Conservation (phyloP, 768 basidiomycete species). For the Pseudohyphozyma bogoriensis region DNA sequence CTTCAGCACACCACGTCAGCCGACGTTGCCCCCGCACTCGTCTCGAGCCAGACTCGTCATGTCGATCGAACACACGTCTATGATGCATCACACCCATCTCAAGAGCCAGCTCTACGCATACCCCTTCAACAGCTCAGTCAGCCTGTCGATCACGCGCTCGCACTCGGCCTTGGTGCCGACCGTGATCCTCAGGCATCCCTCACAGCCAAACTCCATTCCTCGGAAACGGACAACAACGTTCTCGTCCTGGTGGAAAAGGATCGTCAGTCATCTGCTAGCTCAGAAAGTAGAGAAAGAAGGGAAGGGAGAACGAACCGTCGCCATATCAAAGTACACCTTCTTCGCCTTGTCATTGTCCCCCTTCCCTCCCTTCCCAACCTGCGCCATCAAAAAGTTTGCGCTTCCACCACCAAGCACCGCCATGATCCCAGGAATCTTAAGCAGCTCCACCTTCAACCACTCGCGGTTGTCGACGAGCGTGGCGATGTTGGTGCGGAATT, state of each 20-base stretch:
- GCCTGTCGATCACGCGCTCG: constrained; percentile 46
- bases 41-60: too few relatives aligned
- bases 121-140: constrained; percentile 40
- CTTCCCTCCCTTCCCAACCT: constrained; percentile 47
- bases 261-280: too few relatives aligned
- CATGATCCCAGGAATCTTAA: constrained; percentile 41
- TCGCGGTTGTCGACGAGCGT: constrained; percentile 53
- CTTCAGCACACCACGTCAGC: too few relatives aligned
- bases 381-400: constrained; percentile 83
- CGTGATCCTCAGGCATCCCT: constrained; percentile 78
- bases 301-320: constrained; percentile 57
- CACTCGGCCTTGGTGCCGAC: constrained; percentile 80
- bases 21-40: too few relatives aligned
- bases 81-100: too few relatives aligned
- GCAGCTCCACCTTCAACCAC: constrained; percentile 48
- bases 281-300: too few relatives aligned
- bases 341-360: constrained; percentile 56
- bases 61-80: too few relatives aligned
- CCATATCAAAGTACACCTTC: constrained; percentile 65
- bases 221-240: constrained; percentile 78
- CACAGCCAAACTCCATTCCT: constrained; percentile 74
- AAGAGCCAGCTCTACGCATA: neutral
- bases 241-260: constrained; percentile 6
- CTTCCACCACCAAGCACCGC: constrained; percentile 64
- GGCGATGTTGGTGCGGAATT: constrained; percentile 54